Percentiles rank a stretch among this genome's conserved stretches.
These are phyloP conservation scores for Daucus carota DNA, from an alignment of 129 eudicot genomes.

Conservation along the genomic window DNA sequence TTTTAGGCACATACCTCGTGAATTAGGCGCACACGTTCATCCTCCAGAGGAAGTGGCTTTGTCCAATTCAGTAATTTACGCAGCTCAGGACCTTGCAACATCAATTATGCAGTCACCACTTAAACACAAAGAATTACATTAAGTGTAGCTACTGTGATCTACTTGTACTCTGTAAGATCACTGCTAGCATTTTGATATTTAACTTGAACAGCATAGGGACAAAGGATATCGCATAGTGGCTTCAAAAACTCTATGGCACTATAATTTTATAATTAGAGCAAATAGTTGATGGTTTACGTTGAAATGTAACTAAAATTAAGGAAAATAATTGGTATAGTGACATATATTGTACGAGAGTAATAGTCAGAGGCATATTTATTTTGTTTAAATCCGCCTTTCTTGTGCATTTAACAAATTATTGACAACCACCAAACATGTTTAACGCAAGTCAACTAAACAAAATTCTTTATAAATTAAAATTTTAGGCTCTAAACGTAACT, in stretches of 20 bases:
- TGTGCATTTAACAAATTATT: not conserved
- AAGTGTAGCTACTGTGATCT: not conserved
- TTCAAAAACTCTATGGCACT: not conserved
- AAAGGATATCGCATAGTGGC: not conserved
- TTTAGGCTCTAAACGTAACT: not conserved
- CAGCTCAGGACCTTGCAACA: constrained; percentile 65
- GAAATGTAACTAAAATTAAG: not conserved
- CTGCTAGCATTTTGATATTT: not conserved
- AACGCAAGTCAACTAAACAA: not conserved
- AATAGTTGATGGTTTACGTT: not conserved
- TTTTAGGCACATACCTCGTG: constrained; percentile 51
- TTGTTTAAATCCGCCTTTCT: not conserved
- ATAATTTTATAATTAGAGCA: not conserved
- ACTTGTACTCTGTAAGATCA: not conserved
- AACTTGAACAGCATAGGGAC: not conserved
- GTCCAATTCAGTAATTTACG: constrained; percentile 85
- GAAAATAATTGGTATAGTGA: not conserved
- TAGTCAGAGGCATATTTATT: not conserved
- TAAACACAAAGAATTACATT: not conserved
- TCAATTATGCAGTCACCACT: constrained; percentile 12
- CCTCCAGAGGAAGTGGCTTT: constrained; percentile 86
- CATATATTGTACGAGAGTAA: not conserved
- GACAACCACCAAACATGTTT: not conserved
- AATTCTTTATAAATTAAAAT: not conserved
- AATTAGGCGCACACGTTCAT: constrained; percentile 79